Evolutionary conservation across 2,329 filamentous ascomycete genomes (phyloP), one percentile per base, ranked within the genome.

Genomic region (Apiospora sp.): DNA sequence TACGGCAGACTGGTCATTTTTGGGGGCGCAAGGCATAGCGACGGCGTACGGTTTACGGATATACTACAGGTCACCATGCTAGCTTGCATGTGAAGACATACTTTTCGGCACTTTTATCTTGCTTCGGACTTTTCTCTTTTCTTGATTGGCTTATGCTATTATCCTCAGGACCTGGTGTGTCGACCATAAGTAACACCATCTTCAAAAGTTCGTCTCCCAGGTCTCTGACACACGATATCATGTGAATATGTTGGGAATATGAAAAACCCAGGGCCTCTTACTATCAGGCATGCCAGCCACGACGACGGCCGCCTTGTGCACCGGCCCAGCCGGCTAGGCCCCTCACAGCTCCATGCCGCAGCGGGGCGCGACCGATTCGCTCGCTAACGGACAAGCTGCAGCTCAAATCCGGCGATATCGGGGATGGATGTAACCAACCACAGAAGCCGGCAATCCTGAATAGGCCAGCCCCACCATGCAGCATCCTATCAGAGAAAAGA

Each of bases 1-100:
- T 64, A 64, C 22, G 8, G 34, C 58, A 64, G 19, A 34, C 58
- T 64, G 34, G 13, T 13, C 3, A 34, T 64, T 64, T 41, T 64
- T 64, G 22, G 58, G 30, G 58, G 34, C 22, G 58, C 22, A 64
- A 41, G n/a, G 34, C 58, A 64, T 22, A 64, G 58, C 58, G 58
- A 64, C 58, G 58, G 58, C 58, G 58, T 64, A n/a, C 19, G 58
- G 58, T 64, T 64, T 64, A 24, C 58, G 58, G 58, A 64, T 64
- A 41, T 34, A 64, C n/a, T 41, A 64, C 58, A 64, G 34, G 58
- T 64, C 34, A 41, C 58, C 58, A 64, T 64, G 58, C 58, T 64
- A 24, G 34, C 19, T 64, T 13, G 58, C 58, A 64, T 64, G 58
- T 41, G 58, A 64, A 64, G 6, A 64, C 19, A 64, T 34, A 41